Conservation (phyloP, 345 rosid species). For the Microthlaspi erraticum region DNA sequence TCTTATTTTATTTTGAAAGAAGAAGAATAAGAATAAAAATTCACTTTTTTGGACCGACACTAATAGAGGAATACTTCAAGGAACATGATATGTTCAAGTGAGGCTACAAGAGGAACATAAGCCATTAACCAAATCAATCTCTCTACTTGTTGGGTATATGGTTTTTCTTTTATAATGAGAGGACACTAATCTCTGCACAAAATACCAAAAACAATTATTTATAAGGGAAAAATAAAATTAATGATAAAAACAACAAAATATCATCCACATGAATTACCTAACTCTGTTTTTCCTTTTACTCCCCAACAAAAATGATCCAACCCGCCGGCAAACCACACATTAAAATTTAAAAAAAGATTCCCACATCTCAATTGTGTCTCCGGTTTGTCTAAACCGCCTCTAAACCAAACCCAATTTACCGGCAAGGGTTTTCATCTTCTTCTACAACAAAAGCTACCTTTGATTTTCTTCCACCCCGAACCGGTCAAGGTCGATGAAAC, state of each 20-base stretch:
- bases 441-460: slow-evolving; percentile 40
- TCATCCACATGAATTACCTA: slow-evolving; percentile 47
- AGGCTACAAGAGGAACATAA: slow-evolving; percentile 12
- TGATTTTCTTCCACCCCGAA: slow-evolving; percentile 32
- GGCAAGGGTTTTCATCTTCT: slow-evolving; percentile 41
- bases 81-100: slow-evolving; percentile 18
- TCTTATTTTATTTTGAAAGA: background rate
- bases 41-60: slow-evolving; percentile 25
- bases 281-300: slow-evolving; percentile 22
- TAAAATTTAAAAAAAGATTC: background rate
- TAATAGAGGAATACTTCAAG: background rate
- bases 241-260: slow-evolving; percentile 41
- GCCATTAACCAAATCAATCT: slow-evolving; percentile 23
- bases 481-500: slow-evolving; percentile 34
- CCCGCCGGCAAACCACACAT: slow-evolving; percentile 32
- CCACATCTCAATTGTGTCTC: slow-evolving; percentile 33
- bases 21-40: background rate
- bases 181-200: slow-evolving; percentile 33
- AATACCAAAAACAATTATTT: slow-evolving; percentile 11
- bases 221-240: background rate
- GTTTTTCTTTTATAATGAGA: background rate
- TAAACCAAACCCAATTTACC: slow-evolving; percentile 29
- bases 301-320: slow-evolving; percentile 35
- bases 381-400: slow-evolving; percentile 31
- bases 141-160: background rate